Evolutionary conservation across 106 monocot genomes (phyloP).

Genomic region (Gastrodia elata): DNA sequence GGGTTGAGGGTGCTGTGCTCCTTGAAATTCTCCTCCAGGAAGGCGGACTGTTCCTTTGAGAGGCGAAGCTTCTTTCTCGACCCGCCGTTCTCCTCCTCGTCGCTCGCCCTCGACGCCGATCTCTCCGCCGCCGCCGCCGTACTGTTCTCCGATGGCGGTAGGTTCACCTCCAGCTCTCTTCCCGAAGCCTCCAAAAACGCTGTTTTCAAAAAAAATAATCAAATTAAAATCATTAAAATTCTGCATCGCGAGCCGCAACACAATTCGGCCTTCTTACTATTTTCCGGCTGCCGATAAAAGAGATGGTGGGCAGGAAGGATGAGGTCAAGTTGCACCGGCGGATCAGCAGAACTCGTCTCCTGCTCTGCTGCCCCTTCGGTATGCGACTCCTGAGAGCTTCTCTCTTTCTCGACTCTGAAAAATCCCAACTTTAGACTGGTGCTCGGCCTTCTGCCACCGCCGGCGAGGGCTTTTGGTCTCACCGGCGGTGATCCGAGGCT

Average conservation of each 20-base stretch:
- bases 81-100: conserved; percentile 29
- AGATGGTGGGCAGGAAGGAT: conserved; percentile 6
- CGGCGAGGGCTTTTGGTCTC: background rate
- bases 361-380: background rate
- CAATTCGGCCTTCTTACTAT: conserved; percentile 9
- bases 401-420: background rate
- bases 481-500: conserved; percentile 3
- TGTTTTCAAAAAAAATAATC: background rate
- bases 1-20: conserved; percentile 8
- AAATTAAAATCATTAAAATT: background rate
- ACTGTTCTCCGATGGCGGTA: conserved; percentile 33
- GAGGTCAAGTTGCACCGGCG: conserved; percentile 23
- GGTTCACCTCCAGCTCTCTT: background rate
- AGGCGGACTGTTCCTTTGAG: conserved; percentile 23
- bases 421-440: background rate
- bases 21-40: conserved; percentile 7
- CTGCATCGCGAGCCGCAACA: too few species aligned
- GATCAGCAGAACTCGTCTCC: conserved; percentile 7
- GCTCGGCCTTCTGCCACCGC: background rate
- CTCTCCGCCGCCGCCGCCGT: background rate
- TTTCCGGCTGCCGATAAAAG: conserved; percentile 7
- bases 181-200: background rate
- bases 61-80: conserved; percentile 41
- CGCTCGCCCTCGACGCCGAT: background rate
- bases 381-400: background rate